Base-by-base conservation (phyloP, 345 rosid genomes). In the Bruguiera parviflora region DNA sequence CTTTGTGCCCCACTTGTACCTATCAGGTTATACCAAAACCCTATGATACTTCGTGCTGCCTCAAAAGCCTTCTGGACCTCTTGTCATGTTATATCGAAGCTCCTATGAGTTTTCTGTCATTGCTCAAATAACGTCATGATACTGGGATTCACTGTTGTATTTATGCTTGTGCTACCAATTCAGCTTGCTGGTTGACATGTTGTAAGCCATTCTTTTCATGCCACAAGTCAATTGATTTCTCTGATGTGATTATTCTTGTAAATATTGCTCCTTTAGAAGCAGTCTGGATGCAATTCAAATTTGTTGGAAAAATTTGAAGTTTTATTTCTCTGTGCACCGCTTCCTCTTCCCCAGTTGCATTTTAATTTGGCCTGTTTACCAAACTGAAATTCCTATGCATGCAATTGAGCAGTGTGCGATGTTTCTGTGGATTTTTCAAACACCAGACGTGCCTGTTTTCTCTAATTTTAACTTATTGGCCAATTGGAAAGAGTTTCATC, bases 61-160 rank as follows among this genome's bases (percentile, higher is more conserved):
- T 77, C 97, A 0, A 87, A 88, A 72, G 97, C 91, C 53, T 87
- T 95, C 80, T 92, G 96, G 96, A 84, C 92, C 52, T 95, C 99
- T 2, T 88, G 94, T 58, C 84, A 86, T 55, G 91, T 87, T 4
- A 83, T 95, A 73, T 88, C 96, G 58, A 90, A 95, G 87, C 89
- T 95, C 72, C 83, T 90, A 59, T 94, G 86, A 89, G 70, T 39
- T 19, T 53, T 28, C 10, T 1, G 70, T 51, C 58, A 24, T 16
- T 33, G 53, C 62, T 22, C 11, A 65, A 66, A 37, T 66, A 37
- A 32, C 19, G 58, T 47, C 53, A 6, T 61, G 53, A 72, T 68
- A 28, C 64, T 56, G 63, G 64, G 76, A 68, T 70, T 61, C 70
- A 32, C 55, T 51, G 70, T 70, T 65, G 74, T 66, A 70, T 66